These are phyloP conservation scores for Picocystis salinarum DNA, from an alignment of 139 green algal species.

Conservation along the genomic window DNA sequence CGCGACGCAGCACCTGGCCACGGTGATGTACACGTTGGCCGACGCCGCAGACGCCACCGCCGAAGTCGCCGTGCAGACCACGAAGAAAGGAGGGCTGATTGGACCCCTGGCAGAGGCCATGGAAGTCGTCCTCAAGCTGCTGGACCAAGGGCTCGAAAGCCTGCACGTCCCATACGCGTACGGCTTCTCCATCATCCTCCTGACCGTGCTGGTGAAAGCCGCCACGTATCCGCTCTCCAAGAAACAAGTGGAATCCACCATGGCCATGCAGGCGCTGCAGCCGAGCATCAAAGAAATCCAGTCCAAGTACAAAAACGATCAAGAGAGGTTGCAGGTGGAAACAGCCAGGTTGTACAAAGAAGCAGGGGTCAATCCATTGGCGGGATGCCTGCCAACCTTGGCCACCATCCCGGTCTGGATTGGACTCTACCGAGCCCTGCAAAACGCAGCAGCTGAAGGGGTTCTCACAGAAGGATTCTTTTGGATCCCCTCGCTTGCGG, in stretches of 20 bases:
- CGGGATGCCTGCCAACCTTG: constrained; percentile 77
- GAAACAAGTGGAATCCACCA: constrained; percentile 87
- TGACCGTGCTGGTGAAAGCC: constrained; percentile 79
- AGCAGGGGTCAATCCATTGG: constrained; percentile 78
- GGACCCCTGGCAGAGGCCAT: constrained; percentile 42
- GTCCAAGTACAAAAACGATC: constrained; percentile 46
- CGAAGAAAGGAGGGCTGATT: constrained; percentile 33
- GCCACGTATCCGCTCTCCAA: constrained; percentile 79
- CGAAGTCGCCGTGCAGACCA: constrained; percentile 4
- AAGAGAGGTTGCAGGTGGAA: constrained; percentile 40
- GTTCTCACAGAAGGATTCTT: constrained; percentile 78
- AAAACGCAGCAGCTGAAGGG: constrained; percentile 68
- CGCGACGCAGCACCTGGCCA: constrained; percentile 15
- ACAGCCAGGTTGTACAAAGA: constrained; percentile 83
- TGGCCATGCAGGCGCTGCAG: constrained; percentile 75
- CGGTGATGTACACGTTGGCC: constrained; percentile 16
- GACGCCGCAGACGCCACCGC: constrained; percentile 13
- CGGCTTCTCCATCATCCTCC: constrained; percentile 82
- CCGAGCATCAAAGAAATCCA: constrained; percentile 90
- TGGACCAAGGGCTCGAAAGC: constrained; percentile 51
- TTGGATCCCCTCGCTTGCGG: constrained; percentile 76
- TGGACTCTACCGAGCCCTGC: constrained; percentile 80
- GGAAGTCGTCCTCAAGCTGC: constrained; percentile 46
- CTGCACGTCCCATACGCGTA: constrained; percentile 80
- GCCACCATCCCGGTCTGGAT: constrained; percentile 87